These are phyloP conservation scores for Aspergillus cavernicola DNA, from an alignment of 495 filamentous ascomycete species.

Conservation along the genomic window DNA sequence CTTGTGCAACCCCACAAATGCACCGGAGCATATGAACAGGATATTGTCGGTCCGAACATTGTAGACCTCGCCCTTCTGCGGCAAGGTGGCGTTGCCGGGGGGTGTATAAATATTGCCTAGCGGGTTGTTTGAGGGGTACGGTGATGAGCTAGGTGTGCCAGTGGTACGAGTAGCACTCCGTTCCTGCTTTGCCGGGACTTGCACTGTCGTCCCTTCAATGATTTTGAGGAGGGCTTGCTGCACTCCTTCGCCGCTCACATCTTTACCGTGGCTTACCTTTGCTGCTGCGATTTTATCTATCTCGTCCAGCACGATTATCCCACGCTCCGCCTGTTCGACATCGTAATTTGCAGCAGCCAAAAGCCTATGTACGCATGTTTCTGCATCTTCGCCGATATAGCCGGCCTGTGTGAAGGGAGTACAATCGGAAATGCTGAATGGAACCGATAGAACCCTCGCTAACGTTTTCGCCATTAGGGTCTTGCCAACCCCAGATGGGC, in stretches of 20 bases:
- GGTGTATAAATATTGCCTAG: slow-evolving; percentile 42
- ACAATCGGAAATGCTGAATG: slow-evolving; percentile 96
- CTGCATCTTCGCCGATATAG: slow-evolving; percentile 95
- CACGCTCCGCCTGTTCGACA: slow-evolving; percentile 76
- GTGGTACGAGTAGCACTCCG: slow-evolving; percentile 49
- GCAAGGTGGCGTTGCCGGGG: slow-evolving; percentile 31
- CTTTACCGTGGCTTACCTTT: slow-evolving; percentile 66
- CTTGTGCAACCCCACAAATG: slow-evolving; percentile 91
- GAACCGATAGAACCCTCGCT: slow-evolving; percentile 78
- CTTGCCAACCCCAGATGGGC: slow-evolving; percentile 94
- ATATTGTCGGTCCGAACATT: slow-evolving; percentile 94
- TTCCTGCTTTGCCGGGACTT: slow-evolving; percentile 77
- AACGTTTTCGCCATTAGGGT: slow-evolving; percentile 89
- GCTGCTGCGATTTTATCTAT: slow-evolving; percentile 91
- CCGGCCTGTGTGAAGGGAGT: slow-evolving; percentile 96
- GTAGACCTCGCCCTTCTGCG: slow-evolving; percentile 76
- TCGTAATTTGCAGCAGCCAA: slow-evolving; percentile 89
- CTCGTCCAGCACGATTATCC: slow-evolving; percentile 94
- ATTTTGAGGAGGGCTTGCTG: slow-evolving; percentile 96
- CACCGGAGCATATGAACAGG: slow-evolving; percentile 92
- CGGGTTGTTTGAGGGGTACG: slow-evolving; percentile 48
- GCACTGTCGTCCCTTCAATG: slow-evolving; percentile 91
- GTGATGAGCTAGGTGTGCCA: slow-evolving; percentile 30
- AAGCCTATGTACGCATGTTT: slow-evolving; percentile 85
- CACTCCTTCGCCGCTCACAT: slow-evolving; percentile 89